These are phyloP conservation scores for Phialocephala subalpina DNA, from an alignment of 2,329 filamentous ascomycete genomes.

Conservation along the genomic window DNA sequence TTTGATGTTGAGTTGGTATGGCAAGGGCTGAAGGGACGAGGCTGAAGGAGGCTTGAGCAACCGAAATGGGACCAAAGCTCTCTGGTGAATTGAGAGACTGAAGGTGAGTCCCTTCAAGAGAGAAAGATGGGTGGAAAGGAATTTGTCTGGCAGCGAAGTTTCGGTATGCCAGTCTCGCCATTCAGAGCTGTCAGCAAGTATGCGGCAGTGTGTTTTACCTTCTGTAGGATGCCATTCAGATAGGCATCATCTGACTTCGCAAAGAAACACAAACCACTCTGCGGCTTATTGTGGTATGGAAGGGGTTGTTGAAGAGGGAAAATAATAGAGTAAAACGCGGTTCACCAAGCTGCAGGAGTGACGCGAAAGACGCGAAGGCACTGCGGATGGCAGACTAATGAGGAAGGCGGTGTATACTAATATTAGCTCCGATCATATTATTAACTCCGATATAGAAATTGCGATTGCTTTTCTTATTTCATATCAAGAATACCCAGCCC, in stretches of 20 bases:
- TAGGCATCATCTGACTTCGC: background rate
- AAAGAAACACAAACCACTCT: background rate
- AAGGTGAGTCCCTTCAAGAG: background rate
- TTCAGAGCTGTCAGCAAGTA: background rate
- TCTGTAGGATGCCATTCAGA: background rate
- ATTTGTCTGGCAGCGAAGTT: background rate
- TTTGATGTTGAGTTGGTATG: background rate
- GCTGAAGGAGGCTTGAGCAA: background rate
- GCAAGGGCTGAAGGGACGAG: background rate
- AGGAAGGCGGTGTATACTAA: background rate
- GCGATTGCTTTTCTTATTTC: too few relatives aligned
- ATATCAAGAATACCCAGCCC: too few relatives aligned
- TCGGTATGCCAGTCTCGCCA: background rate
- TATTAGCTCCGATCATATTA: background rate
- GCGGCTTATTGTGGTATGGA: background rate
- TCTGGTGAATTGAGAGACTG: background rate
- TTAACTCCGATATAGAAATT: background rate
- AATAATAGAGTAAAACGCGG: background rate
- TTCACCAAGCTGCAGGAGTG: background rate
- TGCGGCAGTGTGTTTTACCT: conserved; percentile 3
- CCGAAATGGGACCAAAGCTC: background rate
- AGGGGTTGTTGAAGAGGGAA: background rate
- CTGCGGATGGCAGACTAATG: background rate
- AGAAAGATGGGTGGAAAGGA: background rate
- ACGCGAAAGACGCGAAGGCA: background rate